phyloP scores from a whole-genome alignment of 2,329 filamentous ascomycete species.

The Dichotomopilus funicola region DNA sequence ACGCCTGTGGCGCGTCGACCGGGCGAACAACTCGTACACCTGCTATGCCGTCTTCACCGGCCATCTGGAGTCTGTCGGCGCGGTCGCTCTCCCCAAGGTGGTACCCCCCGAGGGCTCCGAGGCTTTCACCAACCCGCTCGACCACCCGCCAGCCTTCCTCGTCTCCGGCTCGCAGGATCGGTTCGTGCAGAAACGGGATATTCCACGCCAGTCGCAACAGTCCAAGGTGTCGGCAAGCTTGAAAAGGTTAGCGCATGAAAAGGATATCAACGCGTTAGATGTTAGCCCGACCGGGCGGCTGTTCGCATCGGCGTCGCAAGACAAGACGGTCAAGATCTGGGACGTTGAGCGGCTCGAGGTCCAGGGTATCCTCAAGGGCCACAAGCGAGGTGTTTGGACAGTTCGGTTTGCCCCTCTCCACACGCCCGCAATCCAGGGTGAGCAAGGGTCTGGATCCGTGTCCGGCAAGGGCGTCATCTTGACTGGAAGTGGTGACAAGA shows the following conservation, averaged over 20 bases:
- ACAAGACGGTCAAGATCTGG: constrained; percentile 96
- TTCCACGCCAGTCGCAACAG: constrained; percentile 49
- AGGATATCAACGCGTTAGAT: constrained; percentile 95
- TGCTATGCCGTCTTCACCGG: constrained; percentile 62
- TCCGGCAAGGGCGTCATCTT: constrained; percentile 76
- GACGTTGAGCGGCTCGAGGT: constrained; percentile 84
- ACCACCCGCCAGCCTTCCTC: constrained; percentile 74
- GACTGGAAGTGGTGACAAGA: constrained; percentile 93
- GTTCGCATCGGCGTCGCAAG: constrained; percentile 94
- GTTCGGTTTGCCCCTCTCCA: constrained; percentile 80
- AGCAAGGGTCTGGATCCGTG: constrained; percentile 54
- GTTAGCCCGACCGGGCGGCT: constrained; percentile 67
- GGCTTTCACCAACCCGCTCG: constrained; percentile 66
- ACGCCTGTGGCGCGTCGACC: constrained; percentile 81
- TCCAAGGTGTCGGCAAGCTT: constrained; percentile 59
- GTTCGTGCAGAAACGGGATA: constrained; percentile 91
- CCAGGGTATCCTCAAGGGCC: constrained; percentile 83
- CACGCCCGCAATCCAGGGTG: constrained; percentile 65
- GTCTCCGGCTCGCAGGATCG: constrained; percentile 92
- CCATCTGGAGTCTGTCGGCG: constrained; percentile 88
- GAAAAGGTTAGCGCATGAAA: constrained; percentile 92
- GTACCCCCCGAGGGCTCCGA: constrained; percentile 61
- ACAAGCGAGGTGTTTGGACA: constrained; percentile 93
- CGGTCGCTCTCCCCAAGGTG: constrained; percentile 72
- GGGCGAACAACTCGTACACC: constrained; percentile 58